Conservation (phyloP, 2,329 filamentous ascomycete genomes). For the Paecilomyces niveus region DNA sequence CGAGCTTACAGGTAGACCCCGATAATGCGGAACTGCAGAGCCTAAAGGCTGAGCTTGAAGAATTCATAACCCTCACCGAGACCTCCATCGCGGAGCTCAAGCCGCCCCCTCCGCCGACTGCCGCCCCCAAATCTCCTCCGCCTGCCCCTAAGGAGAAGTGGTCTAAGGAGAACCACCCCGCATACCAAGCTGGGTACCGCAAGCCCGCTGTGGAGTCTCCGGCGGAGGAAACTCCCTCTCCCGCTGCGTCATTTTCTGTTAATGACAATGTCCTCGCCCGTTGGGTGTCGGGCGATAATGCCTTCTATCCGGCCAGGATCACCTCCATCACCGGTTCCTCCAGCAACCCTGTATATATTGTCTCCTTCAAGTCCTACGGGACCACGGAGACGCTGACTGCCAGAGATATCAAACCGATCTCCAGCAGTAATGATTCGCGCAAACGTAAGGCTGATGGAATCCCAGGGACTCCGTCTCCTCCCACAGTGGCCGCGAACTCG, state of each 20-base stretch:
- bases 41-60: conserved; percentile 73
- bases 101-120: conserved; percentile 46
- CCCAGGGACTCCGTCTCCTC: conserved; percentile 45
- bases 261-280: conserved; percentile 88
- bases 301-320: conserved; percentile 87
- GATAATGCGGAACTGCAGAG: conserved; percentile 70
- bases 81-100: conserved; percentile 75
- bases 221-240: conserved; percentile 49
- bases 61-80: conserved; percentile 72
- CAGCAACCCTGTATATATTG: conserved; percentile 84
- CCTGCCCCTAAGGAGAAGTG: conserved; percentile 63
- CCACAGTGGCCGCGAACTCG: conserved; percentile 35
- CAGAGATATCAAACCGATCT: conserved; percentile 75
- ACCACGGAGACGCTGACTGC: conserved; percentile 74
- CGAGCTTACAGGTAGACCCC: conserved; percentile 71
- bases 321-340: conserved; percentile 88
- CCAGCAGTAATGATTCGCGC: conserved; percentile 53
- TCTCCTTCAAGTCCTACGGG: conserved; percentile 85
- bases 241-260: conserved; percentile 62
- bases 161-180: conserved; percentile 73
- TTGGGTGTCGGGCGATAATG: conserved; percentile 82
- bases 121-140: conserved; percentile 41
- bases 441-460: conserved; percentile 81
- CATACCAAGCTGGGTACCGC: conserved; percentile 57
- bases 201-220: conserved; percentile 34